These are phyloP conservation scores for Colletotrichum sp. DNA, from an alignment of 2,329 filamentous ascomycete species.

Conservation along the genomic window DNA sequence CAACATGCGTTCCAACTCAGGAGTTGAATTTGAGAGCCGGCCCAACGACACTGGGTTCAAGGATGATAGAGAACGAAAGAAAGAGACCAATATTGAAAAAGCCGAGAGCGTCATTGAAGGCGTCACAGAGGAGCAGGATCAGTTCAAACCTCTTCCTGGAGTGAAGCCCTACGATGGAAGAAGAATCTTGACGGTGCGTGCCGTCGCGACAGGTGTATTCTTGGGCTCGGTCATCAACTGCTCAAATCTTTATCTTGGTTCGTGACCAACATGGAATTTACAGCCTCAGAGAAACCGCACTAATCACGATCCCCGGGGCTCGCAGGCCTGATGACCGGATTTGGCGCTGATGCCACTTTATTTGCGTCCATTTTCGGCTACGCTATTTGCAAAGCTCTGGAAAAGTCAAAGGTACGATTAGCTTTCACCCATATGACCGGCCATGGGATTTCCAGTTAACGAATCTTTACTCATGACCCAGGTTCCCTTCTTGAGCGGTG, in stretches of 20 bases:
- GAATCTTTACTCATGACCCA: background rate
- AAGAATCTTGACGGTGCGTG: background rate
- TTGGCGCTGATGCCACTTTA: background rate
- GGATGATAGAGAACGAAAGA: background rate
- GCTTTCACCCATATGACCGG: background rate
- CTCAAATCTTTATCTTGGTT: background rate
- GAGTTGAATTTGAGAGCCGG: background rate
- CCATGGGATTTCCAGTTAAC: background rate
- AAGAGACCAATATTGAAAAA: background rate
- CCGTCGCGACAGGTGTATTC: background rate
- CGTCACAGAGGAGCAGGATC: background rate
- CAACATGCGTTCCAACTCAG: background rate
- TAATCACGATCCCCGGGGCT: fast-evolving
- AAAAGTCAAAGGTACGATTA: background rate
- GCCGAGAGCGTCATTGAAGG: background rate
- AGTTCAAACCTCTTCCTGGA: background rate
- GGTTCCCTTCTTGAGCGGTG: background rate
- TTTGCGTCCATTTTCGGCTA: background rate
- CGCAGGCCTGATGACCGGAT: background rate
- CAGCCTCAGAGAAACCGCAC: fast-evolving
- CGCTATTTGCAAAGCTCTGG: background rate
- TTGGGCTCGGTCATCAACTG: background rate
- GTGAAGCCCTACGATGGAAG: background rate
- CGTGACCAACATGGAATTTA: fast-evolving
- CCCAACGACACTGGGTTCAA: background rate